These are phyloP conservation scores for Elaeis oleifera DNA, from an alignment of 202 grass and related monocot genomes.

Conservation along the genomic window DNA sequence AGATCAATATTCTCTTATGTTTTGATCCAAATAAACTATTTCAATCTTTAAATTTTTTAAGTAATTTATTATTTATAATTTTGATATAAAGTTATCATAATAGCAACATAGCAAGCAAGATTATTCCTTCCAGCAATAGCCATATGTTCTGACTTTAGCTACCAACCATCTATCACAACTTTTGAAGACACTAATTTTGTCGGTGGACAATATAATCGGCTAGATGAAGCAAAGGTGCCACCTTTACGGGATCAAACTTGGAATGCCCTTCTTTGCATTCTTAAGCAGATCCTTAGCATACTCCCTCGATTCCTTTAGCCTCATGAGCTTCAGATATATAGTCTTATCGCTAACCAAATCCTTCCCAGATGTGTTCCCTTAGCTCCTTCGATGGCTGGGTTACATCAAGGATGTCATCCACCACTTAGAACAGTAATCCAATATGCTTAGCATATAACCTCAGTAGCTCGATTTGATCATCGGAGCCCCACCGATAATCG, in stretches of 20 bases:
- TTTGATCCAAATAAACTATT: no score
- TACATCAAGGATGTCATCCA: constrained; percentile 91
- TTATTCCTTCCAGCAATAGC: no score
- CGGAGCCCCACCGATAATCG: constrained; percentile 68
- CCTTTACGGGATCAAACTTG: constrained; percentile 52
- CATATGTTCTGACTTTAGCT: no score
- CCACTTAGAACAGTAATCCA: constrained; percentile 83
- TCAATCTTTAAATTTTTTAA: no score
- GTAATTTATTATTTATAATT: no score
- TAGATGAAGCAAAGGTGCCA: constrained; percentile 64
- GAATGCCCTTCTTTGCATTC: constrained; percentile 53
- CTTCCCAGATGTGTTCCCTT: constrained; percentile 79
- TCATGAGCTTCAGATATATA: constrained; percentile 73
- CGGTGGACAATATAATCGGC: constrained; percentile 79
- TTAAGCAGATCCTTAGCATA: constrained; percentile 59
- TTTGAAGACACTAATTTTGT: constrained; percentile 46
- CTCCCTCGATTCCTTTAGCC: constrained; percentile 57
- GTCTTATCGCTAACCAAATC: constrained; percentile 85
- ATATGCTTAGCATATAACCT: constrained; percentile 46
- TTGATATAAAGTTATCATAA: no score
- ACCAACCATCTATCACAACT: no score
- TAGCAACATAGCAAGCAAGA: no score
- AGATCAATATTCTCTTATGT: no score
- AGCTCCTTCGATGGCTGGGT: constrained; percentile 79
- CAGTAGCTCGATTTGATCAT: constrained; percentile 54